These are phyloP conservation scores for Trypanosoma brucei DNA, from an alignment of 208 protist species.

Conservation along the genomic window DNA sequence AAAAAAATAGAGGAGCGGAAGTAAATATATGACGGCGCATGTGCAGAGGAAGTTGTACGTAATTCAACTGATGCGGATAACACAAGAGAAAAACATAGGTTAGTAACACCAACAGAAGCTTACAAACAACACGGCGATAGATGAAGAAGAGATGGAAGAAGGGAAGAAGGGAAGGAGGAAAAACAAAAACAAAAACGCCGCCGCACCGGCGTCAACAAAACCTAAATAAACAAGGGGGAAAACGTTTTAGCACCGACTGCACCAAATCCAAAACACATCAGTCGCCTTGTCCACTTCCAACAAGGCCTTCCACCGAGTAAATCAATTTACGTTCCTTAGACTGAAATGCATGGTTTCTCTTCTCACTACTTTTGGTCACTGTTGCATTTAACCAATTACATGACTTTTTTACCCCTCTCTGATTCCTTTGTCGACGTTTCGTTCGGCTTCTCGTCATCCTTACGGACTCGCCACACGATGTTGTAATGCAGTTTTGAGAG, in stretches of 20 bases:
- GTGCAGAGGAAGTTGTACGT: neutral
- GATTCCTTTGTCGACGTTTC: neutral
- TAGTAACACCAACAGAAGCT: too few species aligned
- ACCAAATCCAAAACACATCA: neutral
- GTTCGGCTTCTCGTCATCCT: slow-evolving; percentile 13
- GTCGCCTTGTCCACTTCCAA: too few species aligned
- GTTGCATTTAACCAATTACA: too few species aligned
- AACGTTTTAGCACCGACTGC: neutral
- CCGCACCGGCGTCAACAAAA: neutral
- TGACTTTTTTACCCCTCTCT: neutral
- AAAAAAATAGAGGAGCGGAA: slow-evolving; percentile 1
- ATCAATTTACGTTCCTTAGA: too few species aligned
- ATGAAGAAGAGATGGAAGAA: neutral
- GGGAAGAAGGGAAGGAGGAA: neutral
- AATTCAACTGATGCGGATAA: too few species aligned
- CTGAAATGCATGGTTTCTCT: too few species aligned
- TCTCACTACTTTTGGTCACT: too few species aligned
- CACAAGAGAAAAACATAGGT: too few species aligned
- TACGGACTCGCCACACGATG: slow-evolving; percentile 62
- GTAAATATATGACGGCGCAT: neutral
- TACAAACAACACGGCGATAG: too few species aligned
- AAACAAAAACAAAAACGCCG: neutral
- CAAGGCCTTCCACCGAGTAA: too few species aligned
- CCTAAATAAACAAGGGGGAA: neutral
- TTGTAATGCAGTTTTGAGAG: slow-evolving; percentile 70